phyloP scores from a whole-genome alignment of 2,329 filamentous ascomycete genomes.

The Aspergillus transmontanensis region DNA sequence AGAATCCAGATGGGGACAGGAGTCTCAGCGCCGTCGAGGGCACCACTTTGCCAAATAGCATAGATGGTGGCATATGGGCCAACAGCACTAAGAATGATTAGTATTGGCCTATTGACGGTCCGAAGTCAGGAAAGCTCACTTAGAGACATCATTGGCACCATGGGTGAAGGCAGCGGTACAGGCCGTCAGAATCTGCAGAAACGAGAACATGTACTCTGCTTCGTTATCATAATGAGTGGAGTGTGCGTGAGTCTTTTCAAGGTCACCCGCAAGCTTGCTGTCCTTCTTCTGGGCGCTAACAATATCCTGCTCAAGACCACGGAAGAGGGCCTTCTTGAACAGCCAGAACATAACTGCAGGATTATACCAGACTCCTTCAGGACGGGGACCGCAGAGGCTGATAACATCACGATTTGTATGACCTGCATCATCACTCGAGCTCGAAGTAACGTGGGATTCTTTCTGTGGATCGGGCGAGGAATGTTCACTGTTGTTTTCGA shows the following conservation, averaged over 20 bases:
- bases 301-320: slow-evolving; percentile 21
- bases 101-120: not conserved
- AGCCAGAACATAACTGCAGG: slow-evolving; percentile 19
- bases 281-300: slow-evolving; percentile 19
- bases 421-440: no score
- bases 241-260: slow-evolving; percentile 22
- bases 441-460: no score
- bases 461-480: no score
- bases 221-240: slow-evolving; percentile 18
- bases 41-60: slow-evolving; percentile 14
- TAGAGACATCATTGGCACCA: slow-evolving; percentile 23
- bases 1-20: slow-evolving; percentile 22
- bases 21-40: slow-evolving; percentile 10
- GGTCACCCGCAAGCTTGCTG: slow-evolving; percentile 16
- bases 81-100: slow-evolving; percentile 14
- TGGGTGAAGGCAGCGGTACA: slow-evolving; percentile 21
- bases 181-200: slow-evolving; percentile 21
- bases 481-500: no score
- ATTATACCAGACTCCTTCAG: not conserved
- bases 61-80: slow-evolving; percentile 24
- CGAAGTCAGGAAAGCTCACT: slow-evolving; percentile 9
- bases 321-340: slow-evolving; percentile 16
- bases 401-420: no score
- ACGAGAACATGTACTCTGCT: slow-evolving; percentile 22
- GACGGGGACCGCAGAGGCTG: no score